Base-by-base conservation (phyloP, 331 rosid genomes). In the Acacia concinna region DNA sequence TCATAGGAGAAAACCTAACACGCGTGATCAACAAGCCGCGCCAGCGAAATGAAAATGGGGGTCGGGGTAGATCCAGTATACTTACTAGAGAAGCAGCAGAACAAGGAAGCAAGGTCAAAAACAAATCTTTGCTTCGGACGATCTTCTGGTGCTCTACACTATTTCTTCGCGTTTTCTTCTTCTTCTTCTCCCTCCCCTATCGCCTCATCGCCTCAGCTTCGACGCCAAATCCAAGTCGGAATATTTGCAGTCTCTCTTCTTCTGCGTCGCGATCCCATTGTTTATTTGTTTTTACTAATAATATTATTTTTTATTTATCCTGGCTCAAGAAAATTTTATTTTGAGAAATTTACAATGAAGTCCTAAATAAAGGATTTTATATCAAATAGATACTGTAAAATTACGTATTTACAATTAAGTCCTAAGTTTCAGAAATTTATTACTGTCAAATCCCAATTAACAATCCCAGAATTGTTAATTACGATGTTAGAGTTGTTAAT, bases 1-100 rank as follows among this genome's bases (percentile, higher is more conserved):
- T n/a, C 21, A 5, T 6, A 21, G 38, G 51, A 40, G 41, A 65
- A 52, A 81, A 52, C 66, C n/a, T 38, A 65, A 40, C 15, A 8
- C 21, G 23, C 7, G 41, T 13, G 63, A 49, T 66, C 27, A 54
- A 34, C 6, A 23, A 65, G 74, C 66, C 13, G 62, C 43, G 8
- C 28, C 18, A 15, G 13, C 3, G 34, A n/a, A 54, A 76, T 47
- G 73, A 23, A 32, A 77, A 35, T 54, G 57, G 30, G 30, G 60
- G 62, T 4, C 28, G 37, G 20, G 32, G 54, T 74, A 67, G 80
- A 74, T 81, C 64, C 41, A 67, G 46, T 54, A 74, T 32, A 80
- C 84, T 74, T 81, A 81, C 84, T 21, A 56, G 52, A 65, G 52
- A 54, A 32, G 78, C 54, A 38, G 78, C 69, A 56, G 78, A 74